Conservation (phyloP, 805 yeast species). For the Komagataella ulmi region DNA sequence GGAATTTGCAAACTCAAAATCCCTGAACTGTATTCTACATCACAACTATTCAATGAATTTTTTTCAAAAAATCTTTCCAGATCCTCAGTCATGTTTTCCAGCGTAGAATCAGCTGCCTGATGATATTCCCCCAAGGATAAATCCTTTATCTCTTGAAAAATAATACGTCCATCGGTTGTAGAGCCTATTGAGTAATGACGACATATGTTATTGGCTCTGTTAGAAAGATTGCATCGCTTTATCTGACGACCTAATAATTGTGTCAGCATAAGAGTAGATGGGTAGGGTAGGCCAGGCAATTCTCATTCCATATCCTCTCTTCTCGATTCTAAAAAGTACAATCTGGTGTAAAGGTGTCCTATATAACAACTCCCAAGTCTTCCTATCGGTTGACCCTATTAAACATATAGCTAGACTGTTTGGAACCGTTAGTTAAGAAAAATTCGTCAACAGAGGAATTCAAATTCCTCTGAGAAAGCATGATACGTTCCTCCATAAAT, state of each 20-base stretch:
- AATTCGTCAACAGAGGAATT: conserved; percentile 2
- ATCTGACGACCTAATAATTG: neutral
- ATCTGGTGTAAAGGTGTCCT: neutral
- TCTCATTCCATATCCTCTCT: too few species aligned
- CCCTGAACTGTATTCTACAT: conserved; percentile 26
- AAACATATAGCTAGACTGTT: neutral
- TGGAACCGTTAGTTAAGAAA: neutral
- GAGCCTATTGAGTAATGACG: conserved; percentile 2
- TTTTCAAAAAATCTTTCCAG: conserved; percentile 62
- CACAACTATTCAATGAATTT: conserved; percentile 26
- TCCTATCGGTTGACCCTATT: neutral
- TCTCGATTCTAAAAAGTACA: too few species aligned
- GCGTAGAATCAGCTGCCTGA: conserved; percentile 44
- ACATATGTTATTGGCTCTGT: neutral
- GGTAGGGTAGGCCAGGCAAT: too few species aligned
- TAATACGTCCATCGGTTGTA: conserved; percentile 37
- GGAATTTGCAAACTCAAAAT: conserved; percentile 68
- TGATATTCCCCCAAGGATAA: conserved; percentile 47
- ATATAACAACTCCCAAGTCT: neutral
- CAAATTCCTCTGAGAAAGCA: neutral
- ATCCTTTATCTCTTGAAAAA: conserved; percentile 37
- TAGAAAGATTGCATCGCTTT: neutral
- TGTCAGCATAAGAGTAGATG: neutral
- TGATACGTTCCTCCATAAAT: conserved; percentile 16
- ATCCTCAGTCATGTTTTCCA: conserved; percentile 56